Conservation (phyloP, 345 rosid species). For the Arabidopsis arenosa region DNA sequence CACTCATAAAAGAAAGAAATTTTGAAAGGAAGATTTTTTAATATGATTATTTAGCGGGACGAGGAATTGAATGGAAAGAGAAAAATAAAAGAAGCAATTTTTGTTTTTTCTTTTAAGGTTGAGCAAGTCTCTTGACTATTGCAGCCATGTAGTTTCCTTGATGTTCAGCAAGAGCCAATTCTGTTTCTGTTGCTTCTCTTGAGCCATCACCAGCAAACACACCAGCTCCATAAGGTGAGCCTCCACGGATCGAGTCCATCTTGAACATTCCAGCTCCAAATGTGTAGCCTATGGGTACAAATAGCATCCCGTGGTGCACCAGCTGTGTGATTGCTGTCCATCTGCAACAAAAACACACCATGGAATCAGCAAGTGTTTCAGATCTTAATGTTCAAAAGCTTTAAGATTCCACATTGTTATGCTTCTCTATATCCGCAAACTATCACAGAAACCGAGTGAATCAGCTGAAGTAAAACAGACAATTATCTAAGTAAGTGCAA, state of each 20-base stretch:
- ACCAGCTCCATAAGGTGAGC: slow-evolving; percentile 77
- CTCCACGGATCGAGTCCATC: slow-evolving; percentile 77
- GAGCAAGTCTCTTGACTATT: slow-evolving; percentile 62
- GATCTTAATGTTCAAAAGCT: background rate
- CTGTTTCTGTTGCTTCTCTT: slow-evolving; percentile 69
- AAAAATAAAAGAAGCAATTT: background rate
- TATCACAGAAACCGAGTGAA: background rate
- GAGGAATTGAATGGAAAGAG: slow-evolving; percentile 23
- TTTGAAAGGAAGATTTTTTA: slow-evolving; percentile 10
- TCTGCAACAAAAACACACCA: slow-evolving; percentile 43
- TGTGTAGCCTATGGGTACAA: slow-evolving; percentile 83
- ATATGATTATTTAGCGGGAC: slow-evolving; percentile 31
- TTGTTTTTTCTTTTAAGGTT: slow-evolving; percentile 31
- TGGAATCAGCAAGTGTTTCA: slow-evolving; percentile 14
- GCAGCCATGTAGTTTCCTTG: slow-evolving; percentile 82
- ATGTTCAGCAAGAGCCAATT: slow-evolving; percentile 76
- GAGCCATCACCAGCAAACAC: slow-evolving; percentile 81
- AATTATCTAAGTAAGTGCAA: background rate
- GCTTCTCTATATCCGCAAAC: background rate
- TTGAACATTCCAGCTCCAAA: slow-evolving; percentile 84
- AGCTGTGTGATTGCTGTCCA: slow-evolving; percentile 85
- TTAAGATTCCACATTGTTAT: background rate
- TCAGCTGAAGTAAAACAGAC: too few relatives aligned
- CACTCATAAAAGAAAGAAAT: slow-evolving; percentile 28
- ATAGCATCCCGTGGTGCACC: slow-evolving; percentile 86